phyloP scores from a whole-genome alignment of 2,329 filamentous ascomycete species.

The Colletotrichum limetticola region DNA sequence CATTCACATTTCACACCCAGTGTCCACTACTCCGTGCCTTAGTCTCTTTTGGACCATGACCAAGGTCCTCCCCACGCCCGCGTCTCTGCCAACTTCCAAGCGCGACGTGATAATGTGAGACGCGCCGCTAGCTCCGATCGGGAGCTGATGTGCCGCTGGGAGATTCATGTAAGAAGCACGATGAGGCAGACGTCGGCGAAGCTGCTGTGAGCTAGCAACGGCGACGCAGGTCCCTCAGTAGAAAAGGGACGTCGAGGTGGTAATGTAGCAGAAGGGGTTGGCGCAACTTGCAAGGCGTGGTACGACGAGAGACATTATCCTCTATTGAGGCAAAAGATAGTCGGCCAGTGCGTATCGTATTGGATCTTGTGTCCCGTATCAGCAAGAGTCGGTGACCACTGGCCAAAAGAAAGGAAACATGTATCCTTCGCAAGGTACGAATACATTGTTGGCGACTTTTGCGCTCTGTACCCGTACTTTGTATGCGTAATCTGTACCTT shows the following conservation, averaged over 20 bases:
- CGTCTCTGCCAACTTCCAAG: not conserved
- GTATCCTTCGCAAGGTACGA: not conserved
- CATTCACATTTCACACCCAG: not conserved
- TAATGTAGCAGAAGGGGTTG: not conserved
- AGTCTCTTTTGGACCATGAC: too few species aligned
- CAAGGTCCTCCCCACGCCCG: not conserved
- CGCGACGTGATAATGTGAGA: not conserved
- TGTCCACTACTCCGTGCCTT: too few species aligned
- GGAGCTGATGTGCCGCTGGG: not conserved
- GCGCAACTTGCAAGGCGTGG: not conserved
- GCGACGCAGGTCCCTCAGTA: not conserved
- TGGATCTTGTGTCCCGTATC: not conserved
- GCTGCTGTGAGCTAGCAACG: not conserved
- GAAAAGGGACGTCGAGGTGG: not conserved
- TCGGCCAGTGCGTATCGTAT: not conserved
- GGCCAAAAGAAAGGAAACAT: not conserved
- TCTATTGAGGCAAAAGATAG: not conserved
- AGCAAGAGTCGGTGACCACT: not conserved
- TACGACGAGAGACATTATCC: not conserved
- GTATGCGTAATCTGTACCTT: not conserved
- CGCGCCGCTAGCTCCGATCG: conserved; percentile 9
- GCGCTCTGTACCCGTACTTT: not conserved
- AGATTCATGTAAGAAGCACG: not conserved
- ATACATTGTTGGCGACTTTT: not conserved
- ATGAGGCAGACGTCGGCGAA: not conserved